Base-by-base conservation (phyloP, 2,329 filamentous ascomycete genomes). In the Salinomyces thailandicus region DNA sequence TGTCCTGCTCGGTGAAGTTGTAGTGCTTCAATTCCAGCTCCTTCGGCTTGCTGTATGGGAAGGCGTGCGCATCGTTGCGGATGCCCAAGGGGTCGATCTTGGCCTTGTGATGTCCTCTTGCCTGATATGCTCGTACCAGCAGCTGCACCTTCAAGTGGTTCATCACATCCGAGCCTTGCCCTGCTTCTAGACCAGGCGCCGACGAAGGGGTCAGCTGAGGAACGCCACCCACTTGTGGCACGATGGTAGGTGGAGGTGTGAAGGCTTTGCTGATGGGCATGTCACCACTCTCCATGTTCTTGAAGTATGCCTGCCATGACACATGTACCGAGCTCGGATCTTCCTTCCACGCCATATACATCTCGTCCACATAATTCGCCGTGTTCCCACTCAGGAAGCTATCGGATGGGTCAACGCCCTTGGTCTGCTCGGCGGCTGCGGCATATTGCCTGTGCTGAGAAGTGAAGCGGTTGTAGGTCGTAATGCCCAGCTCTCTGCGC, bases 291-390 rank as follows among this genome's bases (percentile, higher is more conserved):
- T 98, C 91, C 83, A 98, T 95, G 69, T 98, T 98, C 69, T 80
- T 85, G 75, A 98, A 98, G 75, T 98, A 98, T 60, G 93, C 80
- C 69, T 94, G 89, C 91, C 91, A 98, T 62, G 91, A 98, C 54
- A 94, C 74, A 66, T 98, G 91, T 41, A 98, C 91, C 59, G 85
- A 94, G 54, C 78, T 75, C 35, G 91, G 87, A 54, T 98, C 86
- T 47, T 83, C 72, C 67, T 89, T 94, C 91, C 91, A 98, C 61
- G 87, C 79, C 69, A 95, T 71, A 67, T 98, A 98, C 91, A 98
- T 98, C 71, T 95, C 91, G 64, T 98, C 91, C 61, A 98, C 85
- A 69, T 98, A 98, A 70, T 93, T 95, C 65, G 91, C 91, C 43
- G 89, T 91, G 71, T 85, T 96, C 50, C 91, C 91, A 46, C 86